Evolutionary conservation across 2,329 filamentous ascomycete species (phyloP), one percentile per base, ranked within the genome.

Genomic region (Neofusicoccum ribis): DNA sequence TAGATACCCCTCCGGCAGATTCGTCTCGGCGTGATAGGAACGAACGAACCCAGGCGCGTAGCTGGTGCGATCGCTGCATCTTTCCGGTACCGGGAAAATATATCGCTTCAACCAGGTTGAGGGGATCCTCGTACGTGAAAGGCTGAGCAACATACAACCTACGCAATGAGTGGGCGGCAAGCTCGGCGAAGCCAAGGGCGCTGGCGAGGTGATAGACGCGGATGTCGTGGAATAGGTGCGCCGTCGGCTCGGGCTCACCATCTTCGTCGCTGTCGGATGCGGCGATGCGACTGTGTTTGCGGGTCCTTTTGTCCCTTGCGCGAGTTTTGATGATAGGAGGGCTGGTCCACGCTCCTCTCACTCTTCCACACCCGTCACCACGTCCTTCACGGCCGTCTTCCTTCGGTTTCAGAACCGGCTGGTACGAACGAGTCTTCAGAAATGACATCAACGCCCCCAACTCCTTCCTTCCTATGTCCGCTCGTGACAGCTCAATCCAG

Each of bases 181-280:
- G 70, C 51, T 81, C 79, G 14, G 72, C 69, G 63, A 80, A 80
- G 20, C 72, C 70, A 67, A 79, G 72, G 2, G 67, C 64, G 34
- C 67, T 68, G 9, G 74, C 77, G 5, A 77, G 67, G 65, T 77
- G 77, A 69, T 76, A 69, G 44, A 74, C 68, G 15, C 65, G 65
- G 36, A 76, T 70, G 37, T 74, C 70, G 9, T 67, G 67, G 1
- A 72, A 63, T 8, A 74, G 64, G 37, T 59, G 56, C 2, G 27
- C 27, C 2, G 27, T 15, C 12, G 58, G 65, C 12, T 58, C 23
- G 7, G 23, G 20, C 31, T 17, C 27, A 17, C 23, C 39, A 17
- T 36, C n/a, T 9, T 37, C 41, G 1, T 20, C 39, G n/a, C 8
- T 14, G 7, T 46, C 41, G n/a, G 11, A 17, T 23, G 4, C 23